phyloP scores from a whole-genome alignment of 2,329 filamentous ascomycete species.

The Dactylonectria macrodidyma region DNA sequence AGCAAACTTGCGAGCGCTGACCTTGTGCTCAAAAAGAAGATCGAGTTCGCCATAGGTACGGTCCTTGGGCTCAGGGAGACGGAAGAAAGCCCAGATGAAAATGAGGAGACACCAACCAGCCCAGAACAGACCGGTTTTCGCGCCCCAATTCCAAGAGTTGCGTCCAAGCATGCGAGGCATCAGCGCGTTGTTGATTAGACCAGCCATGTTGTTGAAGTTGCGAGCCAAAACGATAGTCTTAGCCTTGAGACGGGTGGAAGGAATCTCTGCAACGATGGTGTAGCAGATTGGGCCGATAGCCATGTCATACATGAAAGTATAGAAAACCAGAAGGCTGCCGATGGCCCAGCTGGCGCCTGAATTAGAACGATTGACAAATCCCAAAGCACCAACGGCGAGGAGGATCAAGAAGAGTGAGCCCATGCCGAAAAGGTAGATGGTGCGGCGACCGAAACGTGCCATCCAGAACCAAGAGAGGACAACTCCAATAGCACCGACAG shows the following conservation, averaged over 20 bases:
- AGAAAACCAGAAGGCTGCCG: slow-evolving; percentile 61
- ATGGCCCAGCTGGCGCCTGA: slow-evolving; percentile 62
- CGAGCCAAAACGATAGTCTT: slow-evolving; percentile 63
- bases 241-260: slow-evolving; percentile 60
- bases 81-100: slow-evolving; percentile 66
- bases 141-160: slow-evolving; percentile 62
- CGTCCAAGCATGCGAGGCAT: slow-evolving; percentile 62
- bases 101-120: slow-evolving; percentile 55
- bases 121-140: slow-evolving; percentile 64
- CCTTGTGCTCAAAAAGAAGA: slow-evolving; percentile 64
- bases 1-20: slow-evolving; percentile 59
- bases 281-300: slow-evolving; percentile 76
- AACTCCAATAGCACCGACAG: slow-evolving; percentile 61
- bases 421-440: slow-evolving; percentile 60
- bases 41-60: slow-evolving; percentile 70
- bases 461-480: slow-evolving; percentile 62
- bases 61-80: slow-evolving; percentile 67
- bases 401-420: slow-evolving; percentile 63
- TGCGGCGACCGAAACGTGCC: slow-evolving; percentile 59
- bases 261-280: slow-evolving; percentile 77
- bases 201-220: slow-evolving; percentile 63
- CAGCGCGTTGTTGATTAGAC: slow-evolving; percentile 62
- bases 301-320: slow-evolving; percentile 59
- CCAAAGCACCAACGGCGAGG: slow-evolving; percentile 58
- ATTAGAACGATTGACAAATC: slow-evolving; percentile 64